These are phyloP conservation scores for Endocalyx cinctus DNA, from an alignment of 2,329 filamentous ascomycete species.

Conservation along the genomic window DNA sequence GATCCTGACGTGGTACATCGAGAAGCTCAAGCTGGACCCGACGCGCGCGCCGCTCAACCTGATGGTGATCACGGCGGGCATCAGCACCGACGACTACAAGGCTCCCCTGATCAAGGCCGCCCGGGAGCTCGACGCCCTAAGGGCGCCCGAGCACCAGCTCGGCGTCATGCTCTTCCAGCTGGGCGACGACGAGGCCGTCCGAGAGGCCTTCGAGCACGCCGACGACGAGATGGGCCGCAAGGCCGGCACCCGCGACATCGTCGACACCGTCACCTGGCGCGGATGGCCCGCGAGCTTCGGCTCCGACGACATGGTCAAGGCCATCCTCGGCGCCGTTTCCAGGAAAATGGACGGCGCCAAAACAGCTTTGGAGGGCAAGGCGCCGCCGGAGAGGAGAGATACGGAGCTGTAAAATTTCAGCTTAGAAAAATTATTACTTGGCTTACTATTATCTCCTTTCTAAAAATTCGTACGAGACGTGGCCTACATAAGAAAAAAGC, in stretches of 20 bases:
- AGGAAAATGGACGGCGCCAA: constrained; percentile 21
- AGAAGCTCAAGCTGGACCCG: constrained; percentile 21
- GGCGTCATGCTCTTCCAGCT: constrained; percentile 23
- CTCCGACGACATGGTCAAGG: constrained; percentile 20
- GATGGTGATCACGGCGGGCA: constrained; percentile 24
- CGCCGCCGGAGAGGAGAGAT: constrained; percentile 14
- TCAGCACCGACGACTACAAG: constrained; percentile 16
- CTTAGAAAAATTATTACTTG: no score
- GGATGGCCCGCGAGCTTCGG: constrained; percentile 17
- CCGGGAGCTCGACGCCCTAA: constrained; percentile 14
- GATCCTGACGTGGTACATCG: constrained; percentile 23
- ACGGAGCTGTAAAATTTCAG: constrained; percentile 7
- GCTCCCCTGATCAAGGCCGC: constrained; percentile 13
- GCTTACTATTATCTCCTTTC: no score
- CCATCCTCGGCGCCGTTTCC: constrained; percentile 14
- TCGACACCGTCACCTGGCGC: constrained; percentile 20
- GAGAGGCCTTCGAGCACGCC: constrained; percentile 17
- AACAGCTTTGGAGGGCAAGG: constrained; percentile 13
- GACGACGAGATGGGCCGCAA: constrained; percentile 18
- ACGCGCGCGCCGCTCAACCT: constrained; percentile 22
- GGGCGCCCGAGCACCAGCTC: constrained; percentile 36
- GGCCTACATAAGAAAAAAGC: no score
- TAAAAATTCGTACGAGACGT: no score
- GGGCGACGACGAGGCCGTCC: constrained; percentile 19
- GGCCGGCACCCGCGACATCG: constrained; percentile 17